Evolutionary conservation across 164 flowering plant genomes (phyloP).

Genomic region (Aristolochia californica): DNA sequence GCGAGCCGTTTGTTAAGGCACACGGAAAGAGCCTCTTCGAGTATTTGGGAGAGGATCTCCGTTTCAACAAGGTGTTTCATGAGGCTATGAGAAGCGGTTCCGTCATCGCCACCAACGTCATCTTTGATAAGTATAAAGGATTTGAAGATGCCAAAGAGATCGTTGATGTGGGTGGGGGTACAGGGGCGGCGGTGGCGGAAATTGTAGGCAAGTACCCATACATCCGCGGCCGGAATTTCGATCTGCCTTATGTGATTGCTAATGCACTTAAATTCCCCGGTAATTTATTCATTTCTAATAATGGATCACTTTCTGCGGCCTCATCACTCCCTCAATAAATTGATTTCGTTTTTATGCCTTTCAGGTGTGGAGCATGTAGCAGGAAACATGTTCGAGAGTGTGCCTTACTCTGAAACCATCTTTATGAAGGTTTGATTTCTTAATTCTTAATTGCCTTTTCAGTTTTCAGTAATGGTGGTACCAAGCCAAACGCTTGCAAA

Average conservation of each 20-base stretch:
- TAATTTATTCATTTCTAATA: conserved; percentile 2
- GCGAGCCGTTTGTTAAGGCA: neutral
- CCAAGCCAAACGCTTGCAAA: no score
- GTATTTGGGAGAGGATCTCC: neutral
- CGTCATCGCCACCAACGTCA: neutral
- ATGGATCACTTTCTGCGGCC: neutral
- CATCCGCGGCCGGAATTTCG: conserved; percentile 1
- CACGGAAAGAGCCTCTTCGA: neutral
- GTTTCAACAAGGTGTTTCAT: no score
- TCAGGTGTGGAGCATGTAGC: conserved; percentile 73
- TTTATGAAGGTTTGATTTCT: conserved; percentile 70
- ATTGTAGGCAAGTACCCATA: neutral
- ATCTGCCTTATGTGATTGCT: neutral
- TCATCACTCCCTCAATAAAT: no score
- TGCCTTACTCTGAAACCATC: conserved; percentile 76
- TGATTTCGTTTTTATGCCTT: no score
- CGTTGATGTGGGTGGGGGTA: conserved; percentile 4
- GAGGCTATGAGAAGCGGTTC: neutral
- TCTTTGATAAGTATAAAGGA: neutral
- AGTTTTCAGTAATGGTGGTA: no score
- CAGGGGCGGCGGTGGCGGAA: neutral
- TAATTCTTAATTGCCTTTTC: no score
- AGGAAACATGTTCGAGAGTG: conserved; percentile 79
- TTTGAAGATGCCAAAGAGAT: neutral
- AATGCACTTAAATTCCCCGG: conserved; percentile 9